Evolutionary conservation across 805 yeast genomes (phyloP).

Genomic region (Dipodascus albidus): DNA sequence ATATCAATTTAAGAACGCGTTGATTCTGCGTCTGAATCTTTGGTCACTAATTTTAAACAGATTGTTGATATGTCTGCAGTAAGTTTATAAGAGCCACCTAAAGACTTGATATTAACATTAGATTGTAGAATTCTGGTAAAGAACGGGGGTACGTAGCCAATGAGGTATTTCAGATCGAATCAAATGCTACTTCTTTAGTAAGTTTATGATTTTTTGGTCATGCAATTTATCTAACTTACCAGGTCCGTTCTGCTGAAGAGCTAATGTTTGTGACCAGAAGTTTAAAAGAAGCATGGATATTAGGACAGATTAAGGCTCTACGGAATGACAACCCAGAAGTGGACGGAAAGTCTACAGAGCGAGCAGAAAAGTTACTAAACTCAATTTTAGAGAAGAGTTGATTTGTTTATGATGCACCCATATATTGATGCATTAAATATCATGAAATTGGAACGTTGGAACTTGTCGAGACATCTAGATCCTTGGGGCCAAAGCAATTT

Average conservation of each 20-base stretch:
- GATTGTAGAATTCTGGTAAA: conserved; percentile 14
- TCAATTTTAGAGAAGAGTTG: conserved; percentile 9
- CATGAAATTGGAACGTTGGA: not conserved
- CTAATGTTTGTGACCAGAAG: conserved; percentile 28
- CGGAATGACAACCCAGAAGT: conserved; percentile 7
- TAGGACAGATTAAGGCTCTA: conserved; percentile 26
- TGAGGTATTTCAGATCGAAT: not conserved
- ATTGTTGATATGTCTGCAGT: conserved; percentile 21
- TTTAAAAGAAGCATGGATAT: conserved; percentile 32
- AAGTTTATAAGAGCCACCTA: conserved; percentile 4
- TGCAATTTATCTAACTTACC: conserved; percentile 18
- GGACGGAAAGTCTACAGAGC: conserved; percentile 4
- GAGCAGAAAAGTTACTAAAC: conserved; percentile 10
- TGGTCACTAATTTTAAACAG: conserved; percentile 18
- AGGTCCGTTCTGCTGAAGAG: conserved; percentile 29
- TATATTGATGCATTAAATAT: no score
- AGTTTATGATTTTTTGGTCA: conserved; percentile 16
- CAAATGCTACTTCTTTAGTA: conserved; percentile 4
- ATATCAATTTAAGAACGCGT: no score
- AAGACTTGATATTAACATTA: not conserved
- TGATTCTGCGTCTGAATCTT: conserved; percentile 18
- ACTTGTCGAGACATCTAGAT: not conserved
- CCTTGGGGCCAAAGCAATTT: not conserved
- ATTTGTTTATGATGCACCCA: not conserved
- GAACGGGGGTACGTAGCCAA: not conserved